phyloP scores from a whole-genome alignment of 2,329 filamentous ascomycete genomes.

The Microsporum canis region DNA sequence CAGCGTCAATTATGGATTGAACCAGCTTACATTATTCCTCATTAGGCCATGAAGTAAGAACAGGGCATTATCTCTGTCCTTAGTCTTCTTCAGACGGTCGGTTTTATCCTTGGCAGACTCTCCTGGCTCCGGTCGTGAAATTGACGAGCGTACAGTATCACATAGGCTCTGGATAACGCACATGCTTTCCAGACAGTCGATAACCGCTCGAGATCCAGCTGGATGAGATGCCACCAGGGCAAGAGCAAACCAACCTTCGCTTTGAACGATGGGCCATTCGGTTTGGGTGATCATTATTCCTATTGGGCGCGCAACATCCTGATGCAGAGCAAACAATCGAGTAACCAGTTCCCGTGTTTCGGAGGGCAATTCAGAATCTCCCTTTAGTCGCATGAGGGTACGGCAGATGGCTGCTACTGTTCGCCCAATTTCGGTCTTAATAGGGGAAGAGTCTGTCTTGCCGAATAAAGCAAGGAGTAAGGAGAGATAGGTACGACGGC shows the following conservation, averaged over 20 bases:
- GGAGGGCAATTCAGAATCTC: slow-evolving; percentile 11
- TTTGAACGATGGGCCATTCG: slow-evolving; percentile 38
- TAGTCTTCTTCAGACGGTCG: slow-evolving; percentile 21
- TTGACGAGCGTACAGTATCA: slow-evolving; percentile 20
- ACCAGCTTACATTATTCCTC: slow-evolving; percentile 28
- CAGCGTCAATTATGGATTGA: not conserved
- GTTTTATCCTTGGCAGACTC: slow-evolving; percentile 14
- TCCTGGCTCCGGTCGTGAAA: slow-evolving; percentile 15
- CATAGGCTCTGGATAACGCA: slow-evolving; percentile 26
- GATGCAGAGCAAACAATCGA: slow-evolving; percentile 27
- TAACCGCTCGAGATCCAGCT: slow-evolving; percentile 25
- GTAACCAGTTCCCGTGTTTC: slow-evolving; percentile 18
- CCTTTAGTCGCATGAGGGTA: slow-evolving; percentile 8
- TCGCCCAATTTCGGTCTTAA: slow-evolving; percentile 38
- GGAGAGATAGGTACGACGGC: slow-evolving; percentile 30
- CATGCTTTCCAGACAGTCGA: slow-evolving; percentile 26
- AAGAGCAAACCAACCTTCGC: slow-evolving; percentile 41
- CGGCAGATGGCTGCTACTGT: slow-evolving; percentile 33
- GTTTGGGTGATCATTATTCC: slow-evolving; percentile 36
- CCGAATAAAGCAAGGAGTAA: slow-evolving; percentile 32
- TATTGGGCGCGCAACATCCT: slow-evolving; percentile 29
- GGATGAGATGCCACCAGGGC: slow-evolving; percentile 34
- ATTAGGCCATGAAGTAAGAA: slow-evolving; percentile 31
- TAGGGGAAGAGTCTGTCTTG: slow-evolving; percentile 34
- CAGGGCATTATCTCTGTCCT: slow-evolving; percentile 33